Base-by-base conservation (phyloP, 805 yeast genomes). In the Kuraishia capsulata region DNA sequence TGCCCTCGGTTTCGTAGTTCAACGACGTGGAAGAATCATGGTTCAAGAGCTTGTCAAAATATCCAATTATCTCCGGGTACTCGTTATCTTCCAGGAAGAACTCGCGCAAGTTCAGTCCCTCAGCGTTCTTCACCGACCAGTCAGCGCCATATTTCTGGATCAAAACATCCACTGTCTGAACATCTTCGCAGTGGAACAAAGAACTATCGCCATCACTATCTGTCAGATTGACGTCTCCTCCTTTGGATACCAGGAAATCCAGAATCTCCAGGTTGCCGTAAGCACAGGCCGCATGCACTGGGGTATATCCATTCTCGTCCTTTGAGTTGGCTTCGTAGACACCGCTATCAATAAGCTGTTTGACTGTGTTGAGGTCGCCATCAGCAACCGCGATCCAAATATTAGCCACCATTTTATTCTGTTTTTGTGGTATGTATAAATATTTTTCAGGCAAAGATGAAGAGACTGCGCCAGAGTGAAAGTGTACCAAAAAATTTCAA, bases 341-440 rank as follows among this genome's bases (percentile, higher is more conserved):
- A 0, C 80, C 81, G 0, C 70, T 49, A 9, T 59, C 64, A 5
- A 92, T 60, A 38, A 67, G 63, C 11, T 66, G 45, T 44, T 78
- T 72, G 5, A 92, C 96, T 5, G 67, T 51, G 2, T 63, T 69
- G 3, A 71, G 42, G 43, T 80, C 74, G 49, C 86, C 81, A 54
- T 92, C 98, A 16, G 97, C 84, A 4, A 96, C 90, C 3, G 96
- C 96, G 5, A 85, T 77, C 98, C 98, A 92, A 42, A 92, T 77
- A 59, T 92, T 90, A 47, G 73, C 44, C 20, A 54, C 23, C 37
- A 35, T 35, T 5, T 10, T 29, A 28, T 10, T n/a, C 28, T n/a
- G n/a, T n/a, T n/a, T n/a, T n/a, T n/a, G n/a, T n/a, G n/a, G n/a
- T n/a, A n/a, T 29, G 32, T 13, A 9, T 29, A 14, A n/a, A 29